Conservation (phyloP, 768 basidiomycete genomes). For the Hirschioporus abietinus region DNA sequence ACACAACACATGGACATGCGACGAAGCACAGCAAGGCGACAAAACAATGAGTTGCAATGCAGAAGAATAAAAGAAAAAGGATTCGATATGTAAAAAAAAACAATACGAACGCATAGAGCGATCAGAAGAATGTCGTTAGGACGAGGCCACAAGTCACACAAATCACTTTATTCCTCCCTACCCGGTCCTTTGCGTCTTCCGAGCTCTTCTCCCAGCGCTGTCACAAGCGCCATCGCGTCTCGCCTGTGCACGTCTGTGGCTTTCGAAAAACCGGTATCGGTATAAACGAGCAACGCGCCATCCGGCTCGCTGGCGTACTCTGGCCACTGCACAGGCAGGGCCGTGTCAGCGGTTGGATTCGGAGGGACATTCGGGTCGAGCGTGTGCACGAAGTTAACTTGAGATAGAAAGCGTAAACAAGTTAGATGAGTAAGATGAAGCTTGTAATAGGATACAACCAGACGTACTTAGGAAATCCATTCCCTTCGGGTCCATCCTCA, state of each 20-base stretch:
- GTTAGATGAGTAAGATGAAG: constrained; percentile 13
- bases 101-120: not conserved
- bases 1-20: not conserved
- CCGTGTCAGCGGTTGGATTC: constrained; percentile 7
- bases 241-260: not conserved
- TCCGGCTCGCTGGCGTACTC: constrained; percentile 13
- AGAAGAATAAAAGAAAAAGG: not conserved
- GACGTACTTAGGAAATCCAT: constrained; percentile 21
- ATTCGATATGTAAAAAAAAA: not conserved
- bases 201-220: not conserved
- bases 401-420: not conserved
- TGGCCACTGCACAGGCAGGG: constrained; percentile 18
- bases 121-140: not conserved
- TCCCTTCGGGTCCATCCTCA: constrained; percentile 14
- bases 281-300: constrained; percentile 15
- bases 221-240: not conserved
- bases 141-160: not conserved
- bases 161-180: not conserved
- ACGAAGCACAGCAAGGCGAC: not conserved
- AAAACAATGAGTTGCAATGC: not conserved
- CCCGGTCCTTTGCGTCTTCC: not conserved
- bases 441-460: constrained; percentile 17
- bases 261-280: constrained; percentile 9
- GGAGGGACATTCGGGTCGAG: constrained; percentile 22
- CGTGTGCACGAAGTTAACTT: constrained; percentile 21